Base-by-base conservation (phyloP, 2,329 filamentous ascomycete species). In the Podosphaera aphanis region DNA sequence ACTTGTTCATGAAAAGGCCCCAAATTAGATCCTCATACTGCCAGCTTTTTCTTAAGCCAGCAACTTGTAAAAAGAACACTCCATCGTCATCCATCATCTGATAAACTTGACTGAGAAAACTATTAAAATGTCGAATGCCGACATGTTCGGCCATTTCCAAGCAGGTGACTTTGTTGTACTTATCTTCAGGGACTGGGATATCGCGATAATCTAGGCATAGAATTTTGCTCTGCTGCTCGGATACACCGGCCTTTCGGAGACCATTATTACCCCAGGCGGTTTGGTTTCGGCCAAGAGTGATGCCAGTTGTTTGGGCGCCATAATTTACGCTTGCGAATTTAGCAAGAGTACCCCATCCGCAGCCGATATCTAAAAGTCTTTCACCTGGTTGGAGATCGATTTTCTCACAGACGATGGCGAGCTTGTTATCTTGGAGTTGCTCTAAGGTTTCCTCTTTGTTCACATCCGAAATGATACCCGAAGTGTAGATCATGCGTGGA, bases 1-100 rank as follows among this genome's bases (percentile, higher is more conserved):
- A 93, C 69, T 93, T 94, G 78, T 95, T 95, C 85, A 95, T 93
- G 73, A 94, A 95, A 41, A 95, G 73, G 61, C 90, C 90, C 90
- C 90, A 95, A 63, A 88, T 82, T 44, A 94, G 73, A 66, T 95
- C 88, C 70, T 95, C 86, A 60, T 93, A 95, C 64, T 95, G 90
- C 90, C 90, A 95, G 52, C 73, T 69, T 69, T 92, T 92, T 56
- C 90, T 80, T 50, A 98, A 73, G 66, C 90, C 90, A 56, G 88
- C 85, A 56, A 92, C 85, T 64, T 95, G 90, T 49, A 95, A 71
- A 73, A 90, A 94, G 69, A 95, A 93, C 53, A 84, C 74, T 62
- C 90, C 90, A 54, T 95, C 85, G 54, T 95, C 90, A 50, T 94
- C 83, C 46, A 95, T 77, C 85, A 95, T 94, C 59, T 93, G 79